Evolutionary conservation across 2,329 filamentous ascomycete species (phyloP).

Genomic region (Aspergillus ochraceus): DNA sequence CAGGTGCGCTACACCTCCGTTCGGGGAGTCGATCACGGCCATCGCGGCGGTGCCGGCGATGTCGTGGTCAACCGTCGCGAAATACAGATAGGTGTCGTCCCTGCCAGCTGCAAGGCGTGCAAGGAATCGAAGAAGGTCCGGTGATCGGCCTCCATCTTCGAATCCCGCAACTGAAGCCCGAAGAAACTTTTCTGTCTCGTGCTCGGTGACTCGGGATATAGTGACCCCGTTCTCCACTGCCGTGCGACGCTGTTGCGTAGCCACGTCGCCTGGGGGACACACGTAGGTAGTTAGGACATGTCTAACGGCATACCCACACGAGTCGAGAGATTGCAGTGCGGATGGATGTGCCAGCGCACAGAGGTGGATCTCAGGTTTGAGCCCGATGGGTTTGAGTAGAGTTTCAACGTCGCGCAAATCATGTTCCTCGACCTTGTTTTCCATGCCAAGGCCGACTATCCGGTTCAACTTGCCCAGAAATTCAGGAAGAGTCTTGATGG

Average conservation of each 20-base stretch:
- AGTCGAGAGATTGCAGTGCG: constrained; percentile 10
- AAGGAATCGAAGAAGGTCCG: constrained; percentile 8
- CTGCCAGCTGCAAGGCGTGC: constrained; percentile 14
- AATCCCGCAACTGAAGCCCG: constrained; percentile 17
- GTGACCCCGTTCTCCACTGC: background rate
- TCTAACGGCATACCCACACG: constrained; percentile 10
- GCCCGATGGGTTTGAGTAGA: background rate
- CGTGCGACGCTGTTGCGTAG: constrained; percentile 4
- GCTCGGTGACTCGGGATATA: background rate
- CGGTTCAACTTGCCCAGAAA: constrained; percentile 17
- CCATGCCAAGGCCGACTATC: constrained; percentile 18
- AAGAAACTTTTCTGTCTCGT: constrained; percentile 11
- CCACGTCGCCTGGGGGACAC: constrained; percentile 8
- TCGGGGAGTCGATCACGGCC: constrained; percentile 16
- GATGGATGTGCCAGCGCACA: constrained; percentile 16
- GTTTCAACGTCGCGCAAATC: constrained; percentile 12
- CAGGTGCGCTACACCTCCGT: constrained; percentile 17
- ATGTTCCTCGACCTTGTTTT: constrained; percentile 11
- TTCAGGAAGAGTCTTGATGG: constrained; percentile 12
- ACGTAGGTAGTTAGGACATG: constrained; percentile 15
- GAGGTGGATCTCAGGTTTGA: constrained; percentile 10
- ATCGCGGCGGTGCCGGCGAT: constrained; percentile 15
- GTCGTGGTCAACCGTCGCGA: constrained; percentile 12
- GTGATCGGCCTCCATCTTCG: constrained; percentile 14
- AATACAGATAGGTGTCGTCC: constrained; percentile 16